Base-by-base conservation (phyloP, 2,329 filamentous ascomycete species). In the Fusarium napiforme region DNA sequence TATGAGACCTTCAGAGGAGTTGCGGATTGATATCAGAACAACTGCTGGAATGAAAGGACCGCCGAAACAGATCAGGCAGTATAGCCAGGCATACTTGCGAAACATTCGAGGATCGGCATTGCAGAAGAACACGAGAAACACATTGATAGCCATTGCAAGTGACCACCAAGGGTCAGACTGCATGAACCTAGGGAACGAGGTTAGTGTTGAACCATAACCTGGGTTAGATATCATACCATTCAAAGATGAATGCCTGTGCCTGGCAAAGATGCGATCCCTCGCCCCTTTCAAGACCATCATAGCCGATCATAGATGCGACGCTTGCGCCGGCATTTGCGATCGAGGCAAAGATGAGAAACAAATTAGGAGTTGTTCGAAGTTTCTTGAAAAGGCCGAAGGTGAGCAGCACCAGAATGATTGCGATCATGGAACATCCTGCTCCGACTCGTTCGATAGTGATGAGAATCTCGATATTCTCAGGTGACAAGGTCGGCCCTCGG, bases 101-200 rank as follows among this genome's bases (percentile, higher is more conserved):
- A 94, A 94, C 58, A 90, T 89, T 3, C 89, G 89, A 1, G 88
- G 87, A 53, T 86, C 86, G 15, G 86, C 87, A 23, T 87, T 85
- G 77, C 84, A 84, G 80, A 90, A 90, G 77, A 90, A 90, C 45
- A 90, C 88, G 56, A 95, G 86, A 78, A 92, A 94, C 62, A 96
- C 93, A 73, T 96, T 96, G 76, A 92, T 86, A 1, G 93, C 92
- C 93, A 96, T 96, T 69, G 92, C 92, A 74, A 94, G 89, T 0
- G 92, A 93, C 92, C 91, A 95, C 83, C 92, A 87, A 2, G 91
- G 90, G 81, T 93, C 92, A 7, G 91, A 91, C 74, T 92, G 91
- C 88, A 93, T 92, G 80, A 93, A 94, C 89, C 91, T 93, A 47
- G 19, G 12, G n/a, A 10, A 15, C n/a, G 32, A 16, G 36, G 56